These are phyloP conservation scores for Tillandsia fasciculata DNA, from an alignment of 176 grass and related monocot species.

Conservation along the genomic window DNA sequence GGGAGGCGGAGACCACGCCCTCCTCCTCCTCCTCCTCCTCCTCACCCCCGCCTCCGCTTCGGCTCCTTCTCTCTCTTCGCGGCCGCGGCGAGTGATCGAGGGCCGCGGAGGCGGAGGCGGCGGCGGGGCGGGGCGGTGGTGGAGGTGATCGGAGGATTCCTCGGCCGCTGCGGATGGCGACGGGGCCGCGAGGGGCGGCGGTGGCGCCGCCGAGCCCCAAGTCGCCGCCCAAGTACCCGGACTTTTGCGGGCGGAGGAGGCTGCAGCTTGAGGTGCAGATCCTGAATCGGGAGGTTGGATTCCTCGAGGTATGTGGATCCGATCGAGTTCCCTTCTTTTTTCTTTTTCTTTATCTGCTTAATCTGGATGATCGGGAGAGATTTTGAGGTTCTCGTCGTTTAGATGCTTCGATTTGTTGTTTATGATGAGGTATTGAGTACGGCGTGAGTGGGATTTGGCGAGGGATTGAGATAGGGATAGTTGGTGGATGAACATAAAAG, in stretches of 20 bases:
- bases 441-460: not conserved
- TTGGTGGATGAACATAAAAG: not conserved
- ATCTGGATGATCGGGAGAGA: not conserved
- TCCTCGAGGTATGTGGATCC: slow-evolving; percentile 53
- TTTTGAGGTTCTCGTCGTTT: not conserved
- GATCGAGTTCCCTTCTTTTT: not conserved
- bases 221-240: slow-evolving; percentile 89
- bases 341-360: not conserved
- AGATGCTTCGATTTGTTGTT: not conserved
- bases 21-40: not conserved
- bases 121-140: not conserved
- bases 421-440: not conserved
- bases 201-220: slow-evolving; percentile 47
- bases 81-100: not conserved
- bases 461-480: not conserved
- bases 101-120: not conserved
- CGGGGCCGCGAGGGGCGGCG: slow-evolving; percentile 20
- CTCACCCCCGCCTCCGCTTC: not conserved
- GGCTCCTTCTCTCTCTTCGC: not conserved
- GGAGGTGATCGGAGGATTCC: not conserved
- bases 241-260: slow-evolving; percentile 74
- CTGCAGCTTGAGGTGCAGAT: slow-evolving; percentile 93
- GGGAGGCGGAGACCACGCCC: not conserved
- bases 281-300: slow-evolving; percentile 78
- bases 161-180: slow-evolving; percentile 11